Conservation (phyloP, 495 filamentous ascomycete genomes). For the Aspergillus leporis region DNA sequence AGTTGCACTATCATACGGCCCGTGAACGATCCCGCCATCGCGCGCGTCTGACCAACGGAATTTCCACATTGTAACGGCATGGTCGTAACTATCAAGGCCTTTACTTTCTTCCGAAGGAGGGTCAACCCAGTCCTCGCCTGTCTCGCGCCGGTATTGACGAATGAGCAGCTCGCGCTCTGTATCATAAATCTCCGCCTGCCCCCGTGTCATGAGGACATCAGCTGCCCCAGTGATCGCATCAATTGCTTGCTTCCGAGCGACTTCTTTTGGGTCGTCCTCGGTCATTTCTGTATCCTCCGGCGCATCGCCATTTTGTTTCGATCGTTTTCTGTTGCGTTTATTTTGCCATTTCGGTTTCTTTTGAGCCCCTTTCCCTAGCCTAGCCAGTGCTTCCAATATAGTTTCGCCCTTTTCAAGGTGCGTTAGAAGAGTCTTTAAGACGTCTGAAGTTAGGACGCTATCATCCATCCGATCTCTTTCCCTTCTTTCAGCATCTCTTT, state of each 20-base stretch:
- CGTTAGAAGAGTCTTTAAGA: constrained; percentile 68
- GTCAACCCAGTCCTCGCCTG: constrained; percentile 89
- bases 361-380: constrained; percentile 69
- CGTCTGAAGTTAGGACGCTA: constrained; percentile 69
- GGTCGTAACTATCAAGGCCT: constrained; percentile 22
- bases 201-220: constrained; percentile 77
- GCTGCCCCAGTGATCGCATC: constrained; percentile 84
- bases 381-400: constrained; percentile 80
- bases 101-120: constrained; percentile 29
- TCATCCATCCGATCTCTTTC: constrained; percentile 72
- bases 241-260: constrained; percentile 66
- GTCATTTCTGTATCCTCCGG: constrained; percentile 65
- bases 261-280: constrained; percentile 72
- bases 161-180: constrained; percentile 80
- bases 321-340: constrained; percentile 56
- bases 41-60: constrained; percentile 87
- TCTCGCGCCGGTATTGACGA: constrained; percentile 81
- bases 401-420: constrained; percentile 82
- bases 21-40: constrained; percentile 78
- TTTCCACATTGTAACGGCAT: constrained; percentile 69
- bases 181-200: constrained; percentile 87
- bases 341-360: constrained; percentile 63
- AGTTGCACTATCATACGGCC: constrained; percentile 77
- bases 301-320: constrained; percentile 57
- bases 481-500: constrained; percentile 73